Percentiles rank a stretch among this genome's conserved stretches.
These are phyloP conservation scores for Aotearoamyces nothofagi DNA, from an alignment of 2,329 filamentous ascomycete genomes.

Conservation along the genomic window DNA sequence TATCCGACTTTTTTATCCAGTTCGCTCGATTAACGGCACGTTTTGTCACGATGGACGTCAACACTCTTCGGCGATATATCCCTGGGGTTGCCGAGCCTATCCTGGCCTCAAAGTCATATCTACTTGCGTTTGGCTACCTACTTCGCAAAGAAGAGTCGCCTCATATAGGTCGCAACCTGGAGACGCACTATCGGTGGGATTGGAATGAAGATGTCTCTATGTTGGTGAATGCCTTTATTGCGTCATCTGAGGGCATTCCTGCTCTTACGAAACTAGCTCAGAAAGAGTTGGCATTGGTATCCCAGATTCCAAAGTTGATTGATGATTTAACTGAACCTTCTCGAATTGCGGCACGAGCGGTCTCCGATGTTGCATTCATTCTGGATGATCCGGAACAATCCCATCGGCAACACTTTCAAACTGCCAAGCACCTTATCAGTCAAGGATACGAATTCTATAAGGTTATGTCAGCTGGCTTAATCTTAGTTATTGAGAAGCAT, in stretches of 20 bases:
- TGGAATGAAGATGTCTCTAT: conserved; percentile 16
- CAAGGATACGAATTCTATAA: conserved; percentile 28
- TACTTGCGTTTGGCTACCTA: conserved; percentile 27
- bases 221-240: conserved; percentile 15
- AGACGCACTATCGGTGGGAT: conserved; percentile 25
- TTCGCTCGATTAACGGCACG: conserved; percentile 33
- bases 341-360: conserved; percentile 10
- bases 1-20: conserved; percentile 16
- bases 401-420: conserved; percentile 12
- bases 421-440: conserved; percentile 21
- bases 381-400: conserved; percentile 7
- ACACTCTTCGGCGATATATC: conserved; percentile 16
- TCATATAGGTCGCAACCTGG: conserved; percentile 18
- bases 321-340: conserved; percentile 15
- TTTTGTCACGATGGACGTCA: conserved; percentile 34
- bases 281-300: conserved; percentile 24
- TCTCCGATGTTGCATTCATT: conserved; percentile 8
- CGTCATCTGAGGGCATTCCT: conserved; percentile 26
- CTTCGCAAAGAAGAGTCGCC: conserved; percentile 20
- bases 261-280: conserved; percentile 28
- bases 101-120: conserved; percentile 28
- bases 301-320: conserved; percentile 29
- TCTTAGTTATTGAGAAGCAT: conserved; percentile 36
- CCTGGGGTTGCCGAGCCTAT: conserved; percentile 21
- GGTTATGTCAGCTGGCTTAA: conserved; percentile 26